A percentile compares a stretch with the other conserved stretches of the same genome.
phyloP scores from a whole-genome alignment of 176 grass and related monocot species.

The Oryza rufipogon region DNA sequence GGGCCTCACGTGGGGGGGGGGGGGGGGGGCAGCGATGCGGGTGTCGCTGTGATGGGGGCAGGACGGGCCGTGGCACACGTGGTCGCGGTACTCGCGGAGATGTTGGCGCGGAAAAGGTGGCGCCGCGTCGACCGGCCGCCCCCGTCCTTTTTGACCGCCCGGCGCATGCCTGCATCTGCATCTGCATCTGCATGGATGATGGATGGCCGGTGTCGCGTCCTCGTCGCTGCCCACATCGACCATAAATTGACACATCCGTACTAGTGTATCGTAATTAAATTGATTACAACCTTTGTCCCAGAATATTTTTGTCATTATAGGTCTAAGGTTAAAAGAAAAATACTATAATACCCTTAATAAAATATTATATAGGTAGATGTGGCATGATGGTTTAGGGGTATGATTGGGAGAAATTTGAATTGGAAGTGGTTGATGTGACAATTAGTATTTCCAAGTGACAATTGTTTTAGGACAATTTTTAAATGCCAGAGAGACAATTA shows the following conservation, averaged over 20 bases:
- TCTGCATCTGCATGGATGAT: neutral
- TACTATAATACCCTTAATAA: too few relatives aligned
- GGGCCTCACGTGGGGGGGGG: conserved; percentile 29
- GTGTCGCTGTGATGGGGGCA: conserved; percentile 50
- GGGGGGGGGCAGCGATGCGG: conserved; percentile 7
- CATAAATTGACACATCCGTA: neutral
- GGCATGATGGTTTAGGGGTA: too few relatives aligned
- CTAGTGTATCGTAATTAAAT: neutral
- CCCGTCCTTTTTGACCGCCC: conserved; percentile 24
- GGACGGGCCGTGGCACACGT: conserved; percentile 41
- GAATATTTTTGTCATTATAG: too few relatives aligned
- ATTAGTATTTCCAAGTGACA: too few relatives aligned
- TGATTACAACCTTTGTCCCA: too few relatives aligned
- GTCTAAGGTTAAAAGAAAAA: too few relatives aligned
- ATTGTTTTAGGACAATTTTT: too few relatives aligned
- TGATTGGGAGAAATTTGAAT: too few relatives aligned
- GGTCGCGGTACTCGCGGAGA: neutral
- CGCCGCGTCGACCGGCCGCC: conserved; percentile 1
- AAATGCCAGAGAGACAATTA: too few relatives aligned
- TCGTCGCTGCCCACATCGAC: neutral
- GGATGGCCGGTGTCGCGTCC: neutral
- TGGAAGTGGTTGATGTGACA: too few relatives aligned
- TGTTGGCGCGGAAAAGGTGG: conserved; percentile 22
- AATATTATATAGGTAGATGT: too few relatives aligned
- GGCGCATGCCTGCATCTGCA: neutral